Conservation (phyloP, 78 protist species). For the Chrysochromulina parva region DNA sequence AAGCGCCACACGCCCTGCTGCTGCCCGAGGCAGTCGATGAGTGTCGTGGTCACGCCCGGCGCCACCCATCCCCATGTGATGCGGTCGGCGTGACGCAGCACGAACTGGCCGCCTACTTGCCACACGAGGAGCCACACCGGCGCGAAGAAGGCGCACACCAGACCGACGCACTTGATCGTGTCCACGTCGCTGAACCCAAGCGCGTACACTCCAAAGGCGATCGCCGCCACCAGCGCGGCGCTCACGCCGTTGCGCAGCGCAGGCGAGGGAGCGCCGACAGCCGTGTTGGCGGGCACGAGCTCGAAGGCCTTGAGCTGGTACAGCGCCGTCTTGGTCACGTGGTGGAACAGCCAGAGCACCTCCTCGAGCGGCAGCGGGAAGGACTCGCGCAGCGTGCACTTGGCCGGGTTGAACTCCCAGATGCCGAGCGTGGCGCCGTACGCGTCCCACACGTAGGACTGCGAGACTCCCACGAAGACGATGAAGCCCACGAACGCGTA, state of each 20-base stretch:
- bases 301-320: constrained; percentile 3
- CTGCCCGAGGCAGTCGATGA: neutral
- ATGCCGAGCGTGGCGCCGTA: too few species aligned
- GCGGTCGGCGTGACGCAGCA: neutral
- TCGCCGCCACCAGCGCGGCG: neutral
- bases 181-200: neutral
- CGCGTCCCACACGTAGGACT: too few species aligned
- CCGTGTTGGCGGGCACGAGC: neutral
- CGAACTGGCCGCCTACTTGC: neutral
- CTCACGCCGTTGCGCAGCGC: neutral
- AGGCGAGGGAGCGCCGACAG: neutral
- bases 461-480: too few species aligned
- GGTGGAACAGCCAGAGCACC: neutral
- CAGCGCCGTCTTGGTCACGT: neutral
- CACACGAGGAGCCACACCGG: neutral
- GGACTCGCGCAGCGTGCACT: neutral
- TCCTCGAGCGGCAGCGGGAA: neutral
- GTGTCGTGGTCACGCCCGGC: neutral
- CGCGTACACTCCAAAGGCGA: neutral
- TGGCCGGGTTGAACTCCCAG: neutral
- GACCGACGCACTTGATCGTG: neutral
- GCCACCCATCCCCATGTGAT: neutral
- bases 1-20: constrained; percentile 2
- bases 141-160: neutral
- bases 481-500: too few species aligned